Percentiles rank a stretch among this genome's conserved stretches.
These are phyloP conservation scores for Acanthamoeba lenticulata DNA, from an alignment of 208 protist genomes.

Conservation along the genomic window DNA sequence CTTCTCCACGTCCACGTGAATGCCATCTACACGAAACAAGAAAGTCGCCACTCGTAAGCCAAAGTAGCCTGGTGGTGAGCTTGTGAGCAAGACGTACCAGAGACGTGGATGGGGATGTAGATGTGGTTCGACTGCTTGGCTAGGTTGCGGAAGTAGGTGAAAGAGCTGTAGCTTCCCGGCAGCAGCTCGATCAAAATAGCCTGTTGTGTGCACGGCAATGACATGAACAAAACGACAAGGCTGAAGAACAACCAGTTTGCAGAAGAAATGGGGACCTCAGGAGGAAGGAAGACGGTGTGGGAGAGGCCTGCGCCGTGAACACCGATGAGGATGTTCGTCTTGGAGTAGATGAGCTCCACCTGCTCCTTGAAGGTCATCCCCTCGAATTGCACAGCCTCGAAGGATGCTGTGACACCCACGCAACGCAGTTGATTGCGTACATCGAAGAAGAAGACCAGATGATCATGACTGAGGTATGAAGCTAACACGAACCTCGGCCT, in stretches of 20 bases:
- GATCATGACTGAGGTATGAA: background rate
- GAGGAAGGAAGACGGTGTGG: constrained; percentile 37
- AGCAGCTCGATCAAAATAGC: constrained; percentile 24
- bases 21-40: background rate
- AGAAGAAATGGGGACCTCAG: background rate
- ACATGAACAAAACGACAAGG: background rate
- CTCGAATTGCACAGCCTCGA: background rate
- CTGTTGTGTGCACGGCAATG: background rate
- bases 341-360: background rate
- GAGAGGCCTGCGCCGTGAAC: constrained; percentile 53
- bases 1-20: background rate
- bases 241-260: too few relatives aligned
- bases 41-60: background rate
- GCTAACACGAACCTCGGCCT: background rate
- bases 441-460: background rate
- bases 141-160: constrained; percentile 38
- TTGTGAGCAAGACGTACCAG: background rate
- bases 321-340: constrained; percentile 42
- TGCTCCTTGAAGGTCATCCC: constrained; percentile 38
- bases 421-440: background rate
- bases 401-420: background rate
- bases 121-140: constrained; percentile 19
- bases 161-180: background rate
- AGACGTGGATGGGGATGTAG: background rate
- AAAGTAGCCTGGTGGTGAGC: background rate